Base-by-base conservation (phyloP, 2,329 filamentous ascomycete genomes). In the Exophiala bonariae region DNA sequence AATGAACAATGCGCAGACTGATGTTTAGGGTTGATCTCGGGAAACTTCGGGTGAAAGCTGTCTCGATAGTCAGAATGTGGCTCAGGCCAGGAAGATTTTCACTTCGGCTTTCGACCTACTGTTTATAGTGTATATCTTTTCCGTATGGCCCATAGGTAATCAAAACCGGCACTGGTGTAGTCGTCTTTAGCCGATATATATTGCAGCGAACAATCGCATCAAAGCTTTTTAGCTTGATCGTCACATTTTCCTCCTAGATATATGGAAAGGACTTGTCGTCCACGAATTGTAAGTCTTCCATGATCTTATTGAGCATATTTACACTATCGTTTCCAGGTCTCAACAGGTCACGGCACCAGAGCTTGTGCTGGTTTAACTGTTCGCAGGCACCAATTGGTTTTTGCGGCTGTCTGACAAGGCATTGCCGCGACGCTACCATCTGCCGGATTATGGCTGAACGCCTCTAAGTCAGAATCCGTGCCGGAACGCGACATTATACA, bases 71-170 rank as follows among this genome's bases (percentile, higher is more conserved):
- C 8, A 14, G 17, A 5, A 18, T 6, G 6, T 11, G 11, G 23
- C 23, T 18, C 14, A 26, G 23, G 6, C 23, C 11, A 6, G 11
- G 6, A 26, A 26, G 23, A 26, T n/a, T n/a, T n/a, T n/a, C n/a
- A n/a, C n/a, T 47, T 73, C 68, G 60, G 87, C 87, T 14, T 6
- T 14, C 32, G 5, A 34, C 32, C 6, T 34, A 34, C 32, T 34
- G 6, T 14, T 14, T 14, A 61, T 87, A 87, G 16, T 74, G 78
- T 26, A 87, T 84, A 56, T 87, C 84, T 57, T 89, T 88, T 36
- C 85, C 85, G 54, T 88, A 88, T 0, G 85, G 85, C 0, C 84
- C 84, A 54, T 88, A 88, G 0, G 84, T 87, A 2, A 85, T 79
- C 7, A 88, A 62, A 0, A 86, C 83, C 0, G 85, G 84, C 39